Evolutionary conservation across 257 asterid genomes (phyloP).

Genomic region (Paraleonurus japonicus): DNA sequence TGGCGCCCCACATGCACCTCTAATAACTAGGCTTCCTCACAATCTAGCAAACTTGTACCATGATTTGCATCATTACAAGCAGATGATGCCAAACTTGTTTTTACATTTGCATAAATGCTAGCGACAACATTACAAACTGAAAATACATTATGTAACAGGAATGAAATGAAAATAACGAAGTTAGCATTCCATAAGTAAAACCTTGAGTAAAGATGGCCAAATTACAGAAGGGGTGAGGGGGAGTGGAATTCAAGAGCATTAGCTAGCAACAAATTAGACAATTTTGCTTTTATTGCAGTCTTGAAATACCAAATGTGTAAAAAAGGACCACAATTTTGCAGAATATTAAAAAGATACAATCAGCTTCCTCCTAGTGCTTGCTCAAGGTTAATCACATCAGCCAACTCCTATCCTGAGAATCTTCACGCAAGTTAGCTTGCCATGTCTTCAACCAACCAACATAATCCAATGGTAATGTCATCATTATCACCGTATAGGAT

Average conservation of each 20-base stretch:
- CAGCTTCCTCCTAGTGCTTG: slow-evolving; percentile 14
- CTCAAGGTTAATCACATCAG: slow-evolving; percentile 9
- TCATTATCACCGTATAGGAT: not conserved
- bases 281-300: slow-evolving; percentile 25
- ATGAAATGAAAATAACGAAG: not conserved
- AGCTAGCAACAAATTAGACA: slow-evolving; percentile 17
- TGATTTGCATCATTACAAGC: too few species aligned
- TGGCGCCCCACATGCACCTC: too few species aligned
- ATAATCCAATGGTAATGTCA: not conserved
- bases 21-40: too few species aligned
- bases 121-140: too few species aligned
- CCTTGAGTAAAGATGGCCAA: not conserved
- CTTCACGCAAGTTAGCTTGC: not conserved
- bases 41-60: too few species aligned
- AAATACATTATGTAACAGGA: not conserved
- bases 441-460: slow-evolving; percentile 9
- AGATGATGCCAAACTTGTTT: too few species aligned
- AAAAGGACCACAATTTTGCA: slow-evolving; percentile 19
- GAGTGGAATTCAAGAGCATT: slow-evolving; percentile 15
- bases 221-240: slow-evolving; percentile 15
- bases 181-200: not conserved
- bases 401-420: slow-evolving; percentile 13
- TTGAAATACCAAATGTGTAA: slow-evolving; percentile 24
- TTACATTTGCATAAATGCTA: too few species aligned
- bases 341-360: slow-evolving; percentile 10